Evolutionary conservation across 345 rosid species (phyloP).

Genomic region (Moringa oleifera): DNA sequence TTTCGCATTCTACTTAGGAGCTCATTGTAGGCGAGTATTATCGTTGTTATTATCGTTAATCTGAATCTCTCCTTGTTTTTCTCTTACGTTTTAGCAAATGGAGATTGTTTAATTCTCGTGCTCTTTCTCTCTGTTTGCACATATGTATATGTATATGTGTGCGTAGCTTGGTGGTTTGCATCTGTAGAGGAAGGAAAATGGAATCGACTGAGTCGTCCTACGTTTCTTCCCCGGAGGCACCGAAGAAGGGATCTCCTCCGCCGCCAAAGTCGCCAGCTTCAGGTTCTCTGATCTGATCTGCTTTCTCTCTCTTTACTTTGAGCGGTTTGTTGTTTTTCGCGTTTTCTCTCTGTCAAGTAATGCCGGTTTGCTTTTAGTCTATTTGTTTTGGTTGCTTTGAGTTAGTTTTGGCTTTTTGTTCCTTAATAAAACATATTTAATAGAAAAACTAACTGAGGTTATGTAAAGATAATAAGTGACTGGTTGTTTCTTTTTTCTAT

Average conservation of each 20-base stretch:
- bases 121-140: background rate
- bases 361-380: background rate
- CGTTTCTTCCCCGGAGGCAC: conserved; percentile 74
- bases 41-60: too few relatives aligned
- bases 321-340: background rate
- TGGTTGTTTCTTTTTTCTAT: background rate
- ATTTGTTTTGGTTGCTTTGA: background rate
- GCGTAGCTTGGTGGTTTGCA: background rate
- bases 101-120: background rate
- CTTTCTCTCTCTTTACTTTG: conserved; percentile 6
- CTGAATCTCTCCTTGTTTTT: background rate
- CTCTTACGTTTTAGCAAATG: background rate
- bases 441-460: background rate
- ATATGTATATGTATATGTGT: conserved; percentile 4
- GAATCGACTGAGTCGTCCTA: conserved; percentile 88
- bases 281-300: conserved; percentile 61
- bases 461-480: background rate
- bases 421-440: too few relatives aligned
- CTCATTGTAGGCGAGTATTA: background rate
- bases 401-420: too few relatives aligned
- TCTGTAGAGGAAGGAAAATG: conserved; percentile 33
- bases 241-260: conserved; percentile 57
- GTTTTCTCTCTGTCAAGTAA: background rate
- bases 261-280: conserved; percentile 61
- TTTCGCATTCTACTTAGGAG: too few relatives aligned